Base-by-base conservation (phyloP, 2,329 filamentous ascomycete genomes). In the Botrytis tulipae region DNA sequence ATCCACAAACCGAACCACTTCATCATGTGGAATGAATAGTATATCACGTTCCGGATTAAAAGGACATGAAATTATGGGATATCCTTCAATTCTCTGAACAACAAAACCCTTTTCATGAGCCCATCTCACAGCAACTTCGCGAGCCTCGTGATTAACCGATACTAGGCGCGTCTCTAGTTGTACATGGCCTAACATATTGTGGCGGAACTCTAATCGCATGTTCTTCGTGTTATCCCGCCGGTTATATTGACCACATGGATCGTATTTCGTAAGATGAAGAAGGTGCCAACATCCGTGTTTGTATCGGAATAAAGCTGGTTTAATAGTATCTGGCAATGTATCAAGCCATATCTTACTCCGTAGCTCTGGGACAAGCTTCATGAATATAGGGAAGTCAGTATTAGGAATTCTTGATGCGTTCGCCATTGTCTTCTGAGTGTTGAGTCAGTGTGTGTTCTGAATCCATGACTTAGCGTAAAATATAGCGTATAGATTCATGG, bases 1-100 rank as follows among this genome's bases (percentile, higher is more conserved):
- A 8, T 7, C 1, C 12, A 1, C 1, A 46, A 25, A 35, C 12
- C 0, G 16, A 12, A 25, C 7, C 9, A 18, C 12, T 18, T 29
- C 2, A 42, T 9, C 1, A 35, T n/a, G 18, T 22, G 4, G 20
- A 37, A 67, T 25, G 20, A 51, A 37, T 20, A 37, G 16, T 18
- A 67, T 12, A n/a, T 67, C 32, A 67, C 12, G 22, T 37, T 18
- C 12, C 25, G 44, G 44, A 18, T 37, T n/a, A 22, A 37, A 67
- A 9, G 44, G 44, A 25, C 22, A 6, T 51, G 20, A 5, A 20
- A 67, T n/a, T 22, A 51, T 4, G 10, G 44, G 22, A n/a, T 29
- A 18, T 4, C 22, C 63, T 37, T 10, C 18, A n/a, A n/a, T 20
- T 9, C n/a, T 3, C 22, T 67, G 4, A 5, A 37, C 14, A 37